A percentile compares a stretch with the other conserved stretches of the same genome.
phyloP scores from a whole-genome alignment of 2,329 filamentous ascomycete genomes.

The Phialocephala subalpina region DNA sequence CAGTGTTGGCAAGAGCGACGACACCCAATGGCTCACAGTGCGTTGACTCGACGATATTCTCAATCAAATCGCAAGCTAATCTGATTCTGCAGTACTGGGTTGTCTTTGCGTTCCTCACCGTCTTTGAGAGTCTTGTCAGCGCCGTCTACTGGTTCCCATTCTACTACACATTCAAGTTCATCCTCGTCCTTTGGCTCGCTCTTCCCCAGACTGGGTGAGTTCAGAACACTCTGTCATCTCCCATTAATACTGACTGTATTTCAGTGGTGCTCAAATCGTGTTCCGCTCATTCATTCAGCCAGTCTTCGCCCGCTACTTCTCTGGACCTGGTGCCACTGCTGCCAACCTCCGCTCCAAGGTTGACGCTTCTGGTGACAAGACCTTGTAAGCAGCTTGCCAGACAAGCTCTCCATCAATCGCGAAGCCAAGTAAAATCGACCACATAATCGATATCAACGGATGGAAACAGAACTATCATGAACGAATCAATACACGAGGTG shows the following conservation, averaged over 20 bases:
- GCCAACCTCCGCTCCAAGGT: constrained; percentile 89
- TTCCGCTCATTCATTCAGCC: constrained; percentile 97
- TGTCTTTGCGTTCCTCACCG: constrained; percentile 83
- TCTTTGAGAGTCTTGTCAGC: constrained; percentile 82
- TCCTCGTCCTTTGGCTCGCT: constrained; percentile 96
- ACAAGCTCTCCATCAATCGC: constrained; percentile 18
- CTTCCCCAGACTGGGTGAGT: constrained; percentile 92
- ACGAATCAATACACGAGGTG: constrained; percentile 1
- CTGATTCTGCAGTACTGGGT: constrained; percentile 76
- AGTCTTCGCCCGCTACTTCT: constrained; percentile 92
- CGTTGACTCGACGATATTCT: constrained; percentile 42
- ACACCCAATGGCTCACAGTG: constrained; percentile 83
- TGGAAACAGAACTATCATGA: constrained; percentile 3
- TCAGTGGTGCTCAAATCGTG: constrained; percentile 91
- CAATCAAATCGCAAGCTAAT: neutral
- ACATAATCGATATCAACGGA: neutral
- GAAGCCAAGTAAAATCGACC: constrained; percentile 14
- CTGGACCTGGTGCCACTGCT: constrained; percentile 72
- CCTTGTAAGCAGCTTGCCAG: constrained; percentile 59
- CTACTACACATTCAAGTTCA: constrained; percentile 99
- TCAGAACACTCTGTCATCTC: neutral
- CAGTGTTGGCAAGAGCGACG: constrained; percentile 73
- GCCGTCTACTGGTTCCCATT: constrained; percentile 97
- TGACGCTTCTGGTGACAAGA: constrained; percentile 74
- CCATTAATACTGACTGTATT: constrained; percentile 19